Evolutionary conservation across 208 protist genomes (phyloP).

Genomic region (Leishmania amazonensis): DNA sequence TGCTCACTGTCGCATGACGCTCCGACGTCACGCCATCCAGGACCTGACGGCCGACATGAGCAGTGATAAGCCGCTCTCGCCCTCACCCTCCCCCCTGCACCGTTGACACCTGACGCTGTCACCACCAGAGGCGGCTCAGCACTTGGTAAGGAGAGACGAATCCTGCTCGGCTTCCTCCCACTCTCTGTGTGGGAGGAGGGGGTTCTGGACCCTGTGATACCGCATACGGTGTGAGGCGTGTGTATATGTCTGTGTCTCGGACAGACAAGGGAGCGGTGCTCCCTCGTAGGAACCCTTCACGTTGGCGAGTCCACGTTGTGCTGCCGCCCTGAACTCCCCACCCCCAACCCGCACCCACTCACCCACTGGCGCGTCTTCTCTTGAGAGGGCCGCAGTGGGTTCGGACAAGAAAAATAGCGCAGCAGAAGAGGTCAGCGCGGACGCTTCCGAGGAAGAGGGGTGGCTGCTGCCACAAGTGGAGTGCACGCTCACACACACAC

Average conservation of each 20-base stretch:
- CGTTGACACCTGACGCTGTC: too few species aligned
- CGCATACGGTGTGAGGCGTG: not conserved
- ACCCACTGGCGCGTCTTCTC: too few species aligned
- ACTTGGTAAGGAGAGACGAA: not conserved
- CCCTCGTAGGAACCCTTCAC: not conserved
- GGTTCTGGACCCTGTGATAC: not conserved
- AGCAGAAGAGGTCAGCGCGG: too few species aligned
- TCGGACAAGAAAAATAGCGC: not conserved
- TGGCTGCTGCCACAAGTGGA: not conserved
- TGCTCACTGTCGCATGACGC: not conserved
- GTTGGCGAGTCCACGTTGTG: not conserved
- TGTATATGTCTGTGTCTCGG: not conserved
- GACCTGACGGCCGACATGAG: too few species aligned
- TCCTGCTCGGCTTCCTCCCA: not conserved
- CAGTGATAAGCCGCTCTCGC: not conserved
- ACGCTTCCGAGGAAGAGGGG: not conserved
- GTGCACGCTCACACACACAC: not conserved
- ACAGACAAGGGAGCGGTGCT: not conserved
- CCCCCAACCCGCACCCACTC: too few species aligned
- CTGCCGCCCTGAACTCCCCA: not conserved
- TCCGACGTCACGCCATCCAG: too few species aligned
- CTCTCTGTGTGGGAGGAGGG: too few species aligned
- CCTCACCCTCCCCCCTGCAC: not conserved
- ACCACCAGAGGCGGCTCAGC: not conserved
- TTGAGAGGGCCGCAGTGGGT: not conserved